Evolutionary conservation across 352 stramenopile species (phyloP).

Genomic region (Pythium grandisporangium): DNA sequence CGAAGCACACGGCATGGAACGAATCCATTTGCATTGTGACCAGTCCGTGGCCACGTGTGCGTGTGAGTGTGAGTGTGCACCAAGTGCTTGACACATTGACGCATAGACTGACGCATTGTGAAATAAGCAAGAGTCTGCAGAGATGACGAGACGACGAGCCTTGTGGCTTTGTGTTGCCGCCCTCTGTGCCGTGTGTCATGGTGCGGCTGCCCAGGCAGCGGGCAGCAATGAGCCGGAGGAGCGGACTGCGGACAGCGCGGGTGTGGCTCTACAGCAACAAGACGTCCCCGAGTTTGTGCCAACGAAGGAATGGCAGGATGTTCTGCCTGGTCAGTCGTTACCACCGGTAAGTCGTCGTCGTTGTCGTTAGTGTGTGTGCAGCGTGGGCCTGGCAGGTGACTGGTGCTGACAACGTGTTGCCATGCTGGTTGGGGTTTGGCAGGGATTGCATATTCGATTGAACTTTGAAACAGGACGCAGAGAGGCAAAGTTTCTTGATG

Average conservation of each 20-base stretch:
- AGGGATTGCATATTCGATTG: constrained; percentile 80
- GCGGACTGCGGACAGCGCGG: neutral
- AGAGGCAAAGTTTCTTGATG: constrained; percentile 71
- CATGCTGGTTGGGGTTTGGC: constrained; percentile 4
- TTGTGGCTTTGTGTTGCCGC: too few relatives aligned
- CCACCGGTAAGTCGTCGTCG: constrained; percentile 48
- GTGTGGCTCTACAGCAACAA: too few relatives aligned
- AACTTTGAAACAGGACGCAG: constrained; percentile 76
- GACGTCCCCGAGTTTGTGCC: constrained; percentile 62
- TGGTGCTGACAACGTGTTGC: constrained; percentile 1
- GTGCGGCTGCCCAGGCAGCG: too few relatives aligned
- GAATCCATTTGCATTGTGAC: too few relatives aligned
- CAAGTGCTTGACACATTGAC: too few relatives aligned
- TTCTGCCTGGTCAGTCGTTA: constrained; percentile 54
- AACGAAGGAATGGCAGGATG: constrained; percentile 55
- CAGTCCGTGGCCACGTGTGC: too few relatives aligned
- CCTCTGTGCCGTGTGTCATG: too few relatives aligned
- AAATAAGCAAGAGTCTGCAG: too few relatives aligned
- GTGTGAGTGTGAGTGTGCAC: too few relatives aligned
- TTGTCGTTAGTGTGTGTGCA: neutral
- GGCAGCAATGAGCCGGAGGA: constrained; percentile 7
- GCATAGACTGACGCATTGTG: too few relatives aligned
- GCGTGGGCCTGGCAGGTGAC: neutral
- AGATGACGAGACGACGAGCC: too few relatives aligned
- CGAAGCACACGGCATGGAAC: neutral